Conservation (phyloP, 805 yeast genomes). For the Yarrowia sp. region DNA sequence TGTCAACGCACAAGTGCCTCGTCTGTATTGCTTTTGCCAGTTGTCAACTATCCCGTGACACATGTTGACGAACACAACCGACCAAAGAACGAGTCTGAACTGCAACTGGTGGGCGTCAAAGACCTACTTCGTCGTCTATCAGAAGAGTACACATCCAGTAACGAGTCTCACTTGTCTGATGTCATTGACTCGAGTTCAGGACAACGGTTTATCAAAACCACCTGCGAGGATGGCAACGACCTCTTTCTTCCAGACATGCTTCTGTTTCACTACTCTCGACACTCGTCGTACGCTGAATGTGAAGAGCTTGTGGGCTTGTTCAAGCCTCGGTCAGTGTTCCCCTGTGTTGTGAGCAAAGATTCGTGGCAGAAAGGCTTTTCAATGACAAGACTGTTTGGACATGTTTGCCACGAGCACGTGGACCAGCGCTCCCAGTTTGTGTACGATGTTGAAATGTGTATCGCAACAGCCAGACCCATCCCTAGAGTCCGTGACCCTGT, state of each 20-base stretch:
- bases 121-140: neutral
- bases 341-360: constrained; percentile 16
- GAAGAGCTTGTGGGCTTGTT: neutral
- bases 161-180: neutral
- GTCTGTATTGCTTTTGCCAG: neutral
- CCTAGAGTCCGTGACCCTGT: neutral
- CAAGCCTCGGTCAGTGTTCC: constrained; percentile 7
- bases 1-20: neutral
- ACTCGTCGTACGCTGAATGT: constrained; percentile 9
- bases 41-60: neutral
- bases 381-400: constrained; percentile 9
- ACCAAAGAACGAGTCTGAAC: neutral
- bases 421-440: constrained; percentile 6
- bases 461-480: constrained; percentile 11
- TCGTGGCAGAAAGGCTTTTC: constrained; percentile 12
- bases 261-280: constrained; percentile 13
- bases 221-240: neutral
- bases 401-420: constrained; percentile 2
- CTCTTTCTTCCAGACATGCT: constrained; percentile 13
- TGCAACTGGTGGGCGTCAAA: neutral
- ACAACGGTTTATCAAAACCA: constrained; percentile 6
- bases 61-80: constrained; percentile 16
- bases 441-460: constrained; percentile 20
- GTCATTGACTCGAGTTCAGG: neutral
- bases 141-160: neutral